A percentile compares a stretch with the other conserved stretches of the same genome.
Conservation (phyloP, 2,329 filamentous ascomycete genomes). For the Metarhizium robertsii region DNA sequence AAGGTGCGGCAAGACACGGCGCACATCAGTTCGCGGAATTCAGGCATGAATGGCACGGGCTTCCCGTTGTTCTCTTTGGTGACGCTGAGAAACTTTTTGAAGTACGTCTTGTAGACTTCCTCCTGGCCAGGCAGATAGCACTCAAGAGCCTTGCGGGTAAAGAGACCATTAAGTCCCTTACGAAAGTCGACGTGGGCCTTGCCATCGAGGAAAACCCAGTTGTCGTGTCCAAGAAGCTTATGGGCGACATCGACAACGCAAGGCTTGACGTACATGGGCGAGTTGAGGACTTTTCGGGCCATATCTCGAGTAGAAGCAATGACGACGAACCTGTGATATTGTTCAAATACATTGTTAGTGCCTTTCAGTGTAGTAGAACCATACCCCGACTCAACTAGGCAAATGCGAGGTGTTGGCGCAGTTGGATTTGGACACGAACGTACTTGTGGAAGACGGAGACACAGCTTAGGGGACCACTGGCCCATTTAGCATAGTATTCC, state of each 20-base stretch:
- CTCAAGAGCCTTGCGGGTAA: slow-evolving; percentile 83
- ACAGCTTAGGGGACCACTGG: slow-evolving; percentile 83
- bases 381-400: background rate
- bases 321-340: slow-evolving; percentile 69
- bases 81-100: slow-evolving; percentile 65
- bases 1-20: slow-evolving; percentile 95
- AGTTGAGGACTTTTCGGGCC: slow-evolving; percentile 95
- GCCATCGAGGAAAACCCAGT: slow-evolving; percentile 97
- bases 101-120: slow-evolving; percentile 83
- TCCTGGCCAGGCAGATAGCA: slow-evolving; percentile 87
- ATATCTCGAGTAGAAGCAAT: slow-evolving; percentile 93
- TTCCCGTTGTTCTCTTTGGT: slow-evolving; percentile 64
- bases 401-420: background rate
- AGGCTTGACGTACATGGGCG: slow-evolving; percentile 82
- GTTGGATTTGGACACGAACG: slow-evolving; percentile 15
- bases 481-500: slow-evolving; percentile 88
- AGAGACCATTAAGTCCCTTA: slow-evolving; percentile 89
- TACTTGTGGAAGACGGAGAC: slow-evolving; percentile 99
- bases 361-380: background rate
- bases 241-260: slow-evolving; percentile 91
- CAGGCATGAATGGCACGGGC: slow-evolving; percentile 78
- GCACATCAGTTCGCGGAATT: slow-evolving; percentile 91
- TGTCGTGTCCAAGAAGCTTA: slow-evolving; percentile 83
- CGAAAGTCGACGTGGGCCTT: slow-evolving; percentile 94
- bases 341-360: background rate